Percentiles rank a stretch among this genome's conserved stretches.
Conservation (phyloP, 257 asterid species). For the Nicotiana knightiana region DNA sequence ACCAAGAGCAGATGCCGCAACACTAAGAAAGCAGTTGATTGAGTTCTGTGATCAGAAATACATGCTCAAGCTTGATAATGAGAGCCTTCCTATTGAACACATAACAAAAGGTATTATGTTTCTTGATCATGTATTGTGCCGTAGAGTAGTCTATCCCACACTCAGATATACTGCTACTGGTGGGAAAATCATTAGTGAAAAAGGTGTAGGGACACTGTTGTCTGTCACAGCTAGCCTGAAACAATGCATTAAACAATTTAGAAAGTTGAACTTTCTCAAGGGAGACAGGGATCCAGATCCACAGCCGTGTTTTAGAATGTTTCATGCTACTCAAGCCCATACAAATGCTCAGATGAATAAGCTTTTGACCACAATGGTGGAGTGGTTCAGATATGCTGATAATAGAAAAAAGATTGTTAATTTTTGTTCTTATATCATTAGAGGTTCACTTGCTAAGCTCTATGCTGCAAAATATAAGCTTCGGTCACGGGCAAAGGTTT, state of each 20-base stretch:
- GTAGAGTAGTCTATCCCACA: slow-evolving; percentile 94
- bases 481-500: slow-evolving; percentile 92
- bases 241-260: slow-evolving; percentile 82
- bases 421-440: slow-evolving; percentile 80
- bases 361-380: slow-evolving; percentile 78
- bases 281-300: slow-evolving; percentile 99
- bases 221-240: slow-evolving; percentile 97
- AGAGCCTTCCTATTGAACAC: slow-evolving; percentile 88
- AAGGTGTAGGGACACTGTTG: slow-evolving; percentile 87
- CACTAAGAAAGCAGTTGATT: slow-evolving; percentile 71
- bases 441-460: slow-evolving; percentile 98
- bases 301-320: slow-evolving; percentile 97
- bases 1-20: slow-evolving; percentile 96
- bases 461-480: slow-evolving; percentile 97
- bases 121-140: slow-evolving; percentile 90
- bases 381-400: slow-evolving; percentile 97
- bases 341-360: slow-evolving; percentile 98
- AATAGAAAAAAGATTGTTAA: slow-evolving; percentile 91
- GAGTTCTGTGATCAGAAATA: slow-evolving; percentile 85
- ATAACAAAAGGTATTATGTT: slow-evolving; percentile 96
- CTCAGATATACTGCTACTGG: slow-evolving; percentile 93
- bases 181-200: slow-evolving; percentile 93
- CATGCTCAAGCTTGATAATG: slow-evolving; percentile 89
- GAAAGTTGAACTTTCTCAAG: slow-evolving; percentile 73
- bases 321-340: slow-evolving; percentile 98